A percentile compares a stretch with the other conserved stretches of the same genome.
Conservation (phyloP, 2,329 filamentous ascomycete genomes). For the Colletotrichum sp. region DNA sequence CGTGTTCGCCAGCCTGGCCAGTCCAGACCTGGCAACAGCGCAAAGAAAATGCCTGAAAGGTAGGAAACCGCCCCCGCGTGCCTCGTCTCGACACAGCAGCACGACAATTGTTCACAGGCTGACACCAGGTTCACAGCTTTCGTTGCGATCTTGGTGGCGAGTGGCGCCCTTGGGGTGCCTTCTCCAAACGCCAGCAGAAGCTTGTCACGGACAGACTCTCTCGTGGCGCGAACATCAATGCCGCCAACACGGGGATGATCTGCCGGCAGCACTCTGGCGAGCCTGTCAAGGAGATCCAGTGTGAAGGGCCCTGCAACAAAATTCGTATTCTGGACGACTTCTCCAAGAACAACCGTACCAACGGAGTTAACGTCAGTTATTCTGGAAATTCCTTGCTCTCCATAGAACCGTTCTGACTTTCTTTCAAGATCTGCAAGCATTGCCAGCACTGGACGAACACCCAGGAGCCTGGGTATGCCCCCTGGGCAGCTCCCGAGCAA, state of each 20-base stretch:
- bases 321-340: conserved; percentile 32
- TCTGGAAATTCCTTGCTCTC: not conserved
- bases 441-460: conserved; percentile 41
- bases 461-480: conserved; percentile 33
- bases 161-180: conserved; percentile 34
- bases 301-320: conserved; percentile 32
- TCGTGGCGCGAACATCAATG: conserved; percentile 21
- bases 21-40: not conserved
- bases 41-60: conserved; percentile 2
- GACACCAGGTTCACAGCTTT: conserved; percentile 26
- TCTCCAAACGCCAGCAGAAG: conserved; percentile 36
- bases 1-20: not conserved
- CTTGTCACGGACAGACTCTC: conserved; percentile 25
- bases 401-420: not conserved
- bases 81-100: not conserved
- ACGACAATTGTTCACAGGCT: not conserved
- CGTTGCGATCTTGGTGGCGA: conserved; percentile 41
- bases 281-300: conserved; percentile 29
- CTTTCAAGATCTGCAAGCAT: conserved; percentile 33
- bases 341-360: conserved; percentile 30
- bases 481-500: conserved; percentile 4
- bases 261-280: conserved; percentile 37
- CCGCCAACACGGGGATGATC: conserved; percentile 38
- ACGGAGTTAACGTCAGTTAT: conserved; percentile 33
- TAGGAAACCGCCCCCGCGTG: not conserved